Conservation (phyloP, 1,139 yeast genomes). For the Yarrowia galli region DNA sequence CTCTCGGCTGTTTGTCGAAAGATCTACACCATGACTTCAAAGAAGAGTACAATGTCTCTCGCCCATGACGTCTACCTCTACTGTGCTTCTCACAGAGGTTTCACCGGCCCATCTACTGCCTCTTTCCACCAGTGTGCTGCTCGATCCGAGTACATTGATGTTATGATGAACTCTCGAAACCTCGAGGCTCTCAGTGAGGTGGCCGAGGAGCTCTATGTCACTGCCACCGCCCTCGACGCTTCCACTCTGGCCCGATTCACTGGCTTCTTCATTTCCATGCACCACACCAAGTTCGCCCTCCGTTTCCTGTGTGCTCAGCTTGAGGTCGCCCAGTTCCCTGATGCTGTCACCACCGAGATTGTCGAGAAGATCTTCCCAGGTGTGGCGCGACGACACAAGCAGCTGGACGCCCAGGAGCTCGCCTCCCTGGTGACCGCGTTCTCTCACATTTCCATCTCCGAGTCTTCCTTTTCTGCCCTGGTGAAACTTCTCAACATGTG, state of each 20-base stretch:
- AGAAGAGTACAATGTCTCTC: background rate
- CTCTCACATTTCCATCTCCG: constrained; percentile 4
- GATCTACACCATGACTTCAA: background rate
- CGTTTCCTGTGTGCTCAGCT: constrained; percentile 25
- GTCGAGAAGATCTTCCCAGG: background rate
- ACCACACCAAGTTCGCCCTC: constrained; percentile 25
- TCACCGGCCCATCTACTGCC: background rate
- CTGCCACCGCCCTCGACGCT: constrained; percentile 23
- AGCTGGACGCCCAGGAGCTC: constrained; percentile 25
- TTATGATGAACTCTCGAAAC: background rate
- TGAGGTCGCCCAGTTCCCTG: constrained; percentile 4
- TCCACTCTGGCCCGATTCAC: constrained; percentile 7
- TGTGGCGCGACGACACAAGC: background rate
- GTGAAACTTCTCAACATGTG: constrained; percentile 4
- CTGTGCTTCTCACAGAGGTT: constrained; percentile 23
- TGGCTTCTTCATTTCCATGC: background rate
- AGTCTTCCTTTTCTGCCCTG: background rate
- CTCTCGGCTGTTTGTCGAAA: background rate
- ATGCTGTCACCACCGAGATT: background rate
- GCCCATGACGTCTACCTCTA: constrained; percentile 25
- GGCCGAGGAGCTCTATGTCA: constrained; percentile 27
- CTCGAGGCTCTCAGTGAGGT: constrained; percentile 15
- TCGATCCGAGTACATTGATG: constrained; percentile 12
- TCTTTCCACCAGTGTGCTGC: constrained; percentile 17
- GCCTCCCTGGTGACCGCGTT: constrained; percentile 19